Base-by-base conservation (phyloP, 768 basidiomycete genomes). In the Suillus paluster region DNA sequence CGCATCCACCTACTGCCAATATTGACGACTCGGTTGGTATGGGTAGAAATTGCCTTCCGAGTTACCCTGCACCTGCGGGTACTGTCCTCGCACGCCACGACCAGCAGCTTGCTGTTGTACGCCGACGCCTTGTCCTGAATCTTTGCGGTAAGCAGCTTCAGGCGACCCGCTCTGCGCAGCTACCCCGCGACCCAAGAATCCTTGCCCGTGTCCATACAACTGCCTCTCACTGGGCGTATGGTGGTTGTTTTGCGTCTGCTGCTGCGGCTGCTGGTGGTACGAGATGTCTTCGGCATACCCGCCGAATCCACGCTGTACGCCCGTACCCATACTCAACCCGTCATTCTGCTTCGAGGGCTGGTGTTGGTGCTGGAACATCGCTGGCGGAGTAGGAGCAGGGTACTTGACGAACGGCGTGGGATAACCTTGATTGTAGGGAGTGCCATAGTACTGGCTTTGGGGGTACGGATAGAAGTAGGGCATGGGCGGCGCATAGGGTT, bases 371-470 rank as follows among this genome's bases (percentile, higher is more conserved):
- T 55, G 54, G 25, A 55, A 55, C 54, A 55, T 55, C 6, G 54
- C 54, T 17, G 89, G 88, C 17, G 88, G 88, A 10, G 85, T 87
- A 36, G 86, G 82, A 34, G 89, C 74, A 2, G 90, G 89, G 70
- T 92, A 92, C 75, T 92, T 90, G 71, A 88, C 86, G 70, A 87
- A 90, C 4, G 86, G 86, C 68, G 89, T 87, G 8, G 90, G 87
- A 12, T 84, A 83, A 15, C 79, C 80, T 10, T 70, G 89, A 62
- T 79, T 82, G 78, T 92, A 92, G 5, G 91, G 88, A 1, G 84
- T 77, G 53, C 89, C 87, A 64, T 91, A 92, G 75, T 87, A 91
- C 67, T 91, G 89, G 67, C 86, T 89, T 70, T 90, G 89, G 4
- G 87, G 86, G 73, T 88, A 91, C n/a, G 85, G 83, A 66, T 86